Evolutionary conservation across 768 basidiomycete species (phyloP).

Genomic region (Hysterangium stoloniferum): DNA sequence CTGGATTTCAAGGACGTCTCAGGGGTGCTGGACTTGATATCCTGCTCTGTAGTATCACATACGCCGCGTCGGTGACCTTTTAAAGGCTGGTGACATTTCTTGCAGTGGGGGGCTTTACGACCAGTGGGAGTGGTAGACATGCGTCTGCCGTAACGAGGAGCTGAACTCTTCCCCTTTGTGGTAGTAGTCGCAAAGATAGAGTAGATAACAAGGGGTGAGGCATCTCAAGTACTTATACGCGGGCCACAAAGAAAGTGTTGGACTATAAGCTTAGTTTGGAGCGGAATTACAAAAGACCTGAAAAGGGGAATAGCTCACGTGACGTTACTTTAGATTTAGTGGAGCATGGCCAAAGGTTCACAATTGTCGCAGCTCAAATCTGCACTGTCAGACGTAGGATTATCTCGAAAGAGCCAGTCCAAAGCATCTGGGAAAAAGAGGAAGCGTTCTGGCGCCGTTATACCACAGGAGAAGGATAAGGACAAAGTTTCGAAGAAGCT

Average conservation of each 20-base stretch:
- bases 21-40: neutral
- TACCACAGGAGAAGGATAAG: conserved; percentile 57
- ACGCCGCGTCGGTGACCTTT: conserved; percentile 4
- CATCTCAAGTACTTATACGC: neutral
- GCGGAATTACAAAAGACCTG: neutral
- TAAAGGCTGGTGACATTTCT: conserved; percentile 1
- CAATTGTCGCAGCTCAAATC: conserved; percentile 88
- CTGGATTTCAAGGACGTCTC: neutral
- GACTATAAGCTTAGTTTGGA: neutral
- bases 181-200: neutral
- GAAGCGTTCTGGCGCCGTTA: conserved; percentile 44
- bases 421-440: conserved; percentile 54
- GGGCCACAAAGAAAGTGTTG: neutral
- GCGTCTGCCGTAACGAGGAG: neutral
- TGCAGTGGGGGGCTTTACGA: conserved; percentile 4
- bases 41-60: neutral
- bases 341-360: conserved; percentile 68
- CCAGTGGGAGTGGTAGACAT: neutral
- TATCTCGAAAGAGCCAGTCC: conserved; percentile 48
- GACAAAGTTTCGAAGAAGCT: conserved; percentile 75
- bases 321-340: neutral
- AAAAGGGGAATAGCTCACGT: neutral
- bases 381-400: conserved; percentile 71
- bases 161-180: neutral
- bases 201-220: neutral